Conservation (phyloP, 1,284 basidiomycete species). For the Leccinum subrobustum region DNA sequence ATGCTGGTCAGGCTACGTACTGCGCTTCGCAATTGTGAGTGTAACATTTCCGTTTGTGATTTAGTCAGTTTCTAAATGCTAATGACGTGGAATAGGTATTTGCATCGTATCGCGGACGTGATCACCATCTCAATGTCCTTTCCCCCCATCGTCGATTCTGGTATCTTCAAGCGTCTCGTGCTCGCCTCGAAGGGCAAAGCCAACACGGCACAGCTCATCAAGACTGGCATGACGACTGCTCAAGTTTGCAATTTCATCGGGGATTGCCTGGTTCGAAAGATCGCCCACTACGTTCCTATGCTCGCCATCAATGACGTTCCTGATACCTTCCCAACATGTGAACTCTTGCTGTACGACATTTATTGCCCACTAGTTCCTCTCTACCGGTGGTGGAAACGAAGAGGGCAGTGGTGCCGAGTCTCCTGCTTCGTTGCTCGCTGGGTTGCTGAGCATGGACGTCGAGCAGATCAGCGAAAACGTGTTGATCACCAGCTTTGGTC, state of each 20-base stretch:
- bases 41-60: not conserved
- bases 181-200: conserved; percentile 27
- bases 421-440: conserved; percentile 27
- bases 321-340: conserved; percentile 26
- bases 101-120: conserved; percentile 29
- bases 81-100: conserved; percentile 20
- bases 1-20: conserved; percentile 35
- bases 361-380: conserved; percentile 25
- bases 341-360: conserved; percentile 26
- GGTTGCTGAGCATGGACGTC: conserved; percentile 23
- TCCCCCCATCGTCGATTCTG: conserved; percentile 35
- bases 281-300: conserved; percentile 33
- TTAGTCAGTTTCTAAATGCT: not conserved
- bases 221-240: conserved; percentile 32
- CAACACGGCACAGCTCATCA: conserved; percentile 30
- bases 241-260: conserved; percentile 35
- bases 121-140: conserved; percentile 34
- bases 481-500: conserved; percentile 32
- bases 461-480: conserved; percentile 31
- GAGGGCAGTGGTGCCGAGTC: conserved; percentile 18
- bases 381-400: conserved; percentile 8
- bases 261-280: conserved; percentile 30
- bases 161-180: conserved; percentile 33
- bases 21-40: conserved; percentile 30
- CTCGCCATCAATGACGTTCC: conserved; percentile 26